phyloP scores from a whole-genome alignment of 257 asterid species.

The Capsicum baccatum region DNA sequence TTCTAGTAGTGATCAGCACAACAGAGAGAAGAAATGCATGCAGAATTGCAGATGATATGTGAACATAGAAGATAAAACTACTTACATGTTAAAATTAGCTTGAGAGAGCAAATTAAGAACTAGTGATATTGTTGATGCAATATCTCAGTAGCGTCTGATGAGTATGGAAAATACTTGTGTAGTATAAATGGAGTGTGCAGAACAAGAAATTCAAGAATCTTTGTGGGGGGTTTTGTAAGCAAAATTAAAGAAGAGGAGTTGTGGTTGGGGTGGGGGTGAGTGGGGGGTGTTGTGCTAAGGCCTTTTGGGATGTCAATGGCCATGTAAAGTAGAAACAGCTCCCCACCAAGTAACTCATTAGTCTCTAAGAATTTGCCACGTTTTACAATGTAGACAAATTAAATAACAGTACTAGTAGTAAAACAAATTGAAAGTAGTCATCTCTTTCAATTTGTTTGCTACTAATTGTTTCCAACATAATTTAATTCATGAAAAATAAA shows the following conservation, averaged over 20 bases:
- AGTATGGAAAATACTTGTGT: background rate
- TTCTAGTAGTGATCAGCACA: background rate
- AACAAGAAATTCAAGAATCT: conserved; percentile 4
- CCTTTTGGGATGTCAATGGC: conserved; percentile 20
- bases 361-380: conserved; percentile 1
- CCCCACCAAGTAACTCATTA: conserved; percentile 14
- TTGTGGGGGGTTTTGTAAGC: conserved; percentile 11
- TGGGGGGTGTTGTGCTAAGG: background rate
- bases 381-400: background rate
- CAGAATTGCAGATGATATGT: background rate
- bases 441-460: background rate
- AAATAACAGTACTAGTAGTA: background rate
- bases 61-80: background rate
- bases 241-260: background rate
- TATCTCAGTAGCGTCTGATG: conserved; percentile 3
- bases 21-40: background rate
- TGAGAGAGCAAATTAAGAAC: background rate
- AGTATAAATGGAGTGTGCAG: background rate
- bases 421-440: background rate
- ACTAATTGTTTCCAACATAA: too few relatives aligned
- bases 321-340: background rate
- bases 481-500: background rate
- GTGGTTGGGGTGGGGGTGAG: background rate
- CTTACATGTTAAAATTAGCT: background rate
- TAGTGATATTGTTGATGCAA: background rate